Base-by-base conservation (phyloP, 1,139 yeast genomes). In the Nakaseomyces uthaithaninus region DNA sequence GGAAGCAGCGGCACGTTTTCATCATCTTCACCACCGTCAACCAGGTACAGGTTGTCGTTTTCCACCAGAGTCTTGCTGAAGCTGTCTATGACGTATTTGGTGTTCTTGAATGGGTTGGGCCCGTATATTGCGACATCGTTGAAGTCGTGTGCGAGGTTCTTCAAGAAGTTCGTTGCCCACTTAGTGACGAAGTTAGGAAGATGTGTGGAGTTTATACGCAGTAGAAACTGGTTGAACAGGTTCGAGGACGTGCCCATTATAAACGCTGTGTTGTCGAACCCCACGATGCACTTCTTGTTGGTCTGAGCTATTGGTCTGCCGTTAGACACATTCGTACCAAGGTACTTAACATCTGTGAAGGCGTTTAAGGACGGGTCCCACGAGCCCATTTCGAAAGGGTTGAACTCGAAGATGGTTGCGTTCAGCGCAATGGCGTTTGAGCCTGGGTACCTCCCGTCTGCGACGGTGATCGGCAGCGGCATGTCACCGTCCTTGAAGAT, bases 11-110 rank as follows among this genome's bases (percentile, higher is more conserved):
- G 95, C 19, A 86, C 69, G 50, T 77, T 80, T 55, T 85, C 89
- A 4, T 59, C 62, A 60, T 84, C 94, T 60, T 80, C 87, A 45
- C 95, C 94, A 42, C 95, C 95, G 55, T 86, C 95, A 8, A 77
- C 87, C 42, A 86, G 67, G 51, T 64, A 72, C 28, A 86, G 66
- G 2, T 71, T 64, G 7, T 70, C 68, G 22, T 57, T 47, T 17
- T 59, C 51, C 6, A 57, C 68, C 46, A 75, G 71, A 9, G 42
- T 35, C n/a, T 36, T 35, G 7, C 46, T 46, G 36, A 41, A 42
- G 25, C 48, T 46, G 2, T 57, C 48, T 38, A 63, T 69, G 14
- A 38, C 18, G 51, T 59, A 73, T 35, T 65, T 60, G 2, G 79
- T 65, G 14, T 67, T 47, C 20, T 41, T 49, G 36, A 46, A 50